Evolutionary conservation across 164 flowering plant genomes (phyloP), one percentile per base, ranked within the genome.

Genomic region (Houttuynia cordata): DNA sequence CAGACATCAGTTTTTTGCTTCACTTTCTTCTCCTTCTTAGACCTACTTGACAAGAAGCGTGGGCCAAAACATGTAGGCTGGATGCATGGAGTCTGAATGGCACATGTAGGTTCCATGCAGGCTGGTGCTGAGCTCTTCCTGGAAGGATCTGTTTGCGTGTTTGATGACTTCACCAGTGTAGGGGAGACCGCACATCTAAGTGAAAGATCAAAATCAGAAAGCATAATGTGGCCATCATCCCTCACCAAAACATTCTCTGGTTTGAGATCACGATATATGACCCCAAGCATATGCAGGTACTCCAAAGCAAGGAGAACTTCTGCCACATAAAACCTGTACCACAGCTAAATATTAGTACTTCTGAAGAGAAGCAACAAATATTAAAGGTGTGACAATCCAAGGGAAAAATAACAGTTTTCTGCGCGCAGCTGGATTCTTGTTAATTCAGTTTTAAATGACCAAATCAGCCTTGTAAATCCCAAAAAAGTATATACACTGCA

Each of bases 211-310:
- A 91, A 91, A 76, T 91, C 97, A 7, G 97, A 83, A 30, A 91
- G 94, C 97, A 91, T 91, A 63, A 91, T 86, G 64, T 91, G 97
- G 30, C 97, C 97, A 70, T 88, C 97, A 67, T 84, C 90, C 58
- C 95, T 74, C 57, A 90, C 95, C 65, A 90, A 68, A 41, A 90
- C 90, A 66, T 90, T 90, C 71, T 91, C 97, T 21, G 97, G 97
- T 58, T 91, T 91, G 42, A 91, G 85, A 73, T 91, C 97, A 71
- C 96, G 74, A 72, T 91, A 91, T 21, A 91, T 80, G 72, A 91
- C 81, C 62, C 97, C 97, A 51, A 91, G 96, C 97, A 91, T 91
- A 75, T 91, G 97, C 51, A 91, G 64, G 68, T 91, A 91, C 79
- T 91, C 97, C 78, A 91, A 60, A 64, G 97, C 86, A 70, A 91